Evolutionary conservation across 805 yeast genomes (phyloP), one percentile per base, ranked within the genome.

Genomic region (Wickerhamomyces pijperi): DNA sequence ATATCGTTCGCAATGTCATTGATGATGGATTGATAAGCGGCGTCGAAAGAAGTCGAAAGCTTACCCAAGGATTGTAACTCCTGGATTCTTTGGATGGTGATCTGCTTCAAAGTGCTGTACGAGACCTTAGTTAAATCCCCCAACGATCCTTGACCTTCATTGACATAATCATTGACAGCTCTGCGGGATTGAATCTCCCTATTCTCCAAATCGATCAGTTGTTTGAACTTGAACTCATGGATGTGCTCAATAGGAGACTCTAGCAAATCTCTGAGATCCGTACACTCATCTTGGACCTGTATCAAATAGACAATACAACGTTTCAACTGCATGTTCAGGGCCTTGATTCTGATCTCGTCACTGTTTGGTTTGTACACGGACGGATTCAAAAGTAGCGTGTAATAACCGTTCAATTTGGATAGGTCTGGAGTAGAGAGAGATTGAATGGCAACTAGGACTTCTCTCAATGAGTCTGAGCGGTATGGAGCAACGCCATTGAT

Each of bases 1-100:
- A 92, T 85, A 46, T 90, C 97, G 39, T 70, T 61, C 0, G 96
- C 94, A 44, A 92, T 79, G 45, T 83, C 85, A 51, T 87, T 86
- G 42, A 92, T 60, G 13, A 92, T 54, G 18, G 73, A 77, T 54
- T 92, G 97, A 57, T 78, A 85, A 16, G 81, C 76, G 53, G 85
- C 75, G 25, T 68, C 63, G 42, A 94, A 69, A 3, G 80, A 65
- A 8, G 29, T 4, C 7, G 29, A 25, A 13, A 88, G 68, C 32
- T 67, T 59, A 2, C 85, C 87, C 53, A 73, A 59, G 1, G 68
- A 55, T 52, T 90, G 97, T 37, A 92, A 62, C 49, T 85, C 85
- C 38, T 87, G 63, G 3, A 90, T 70, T 42, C 79, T 71, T 48
- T 82, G 87, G 28, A 92, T 60, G 0, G 94, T 80, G 48, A 74